A percentile compares a stretch with the other conserved stretches of the same genome.
Evolutionary conservation across 2,329 filamentous ascomycete species (phyloP).

Genomic region (Didymella glomerata): DNA sequence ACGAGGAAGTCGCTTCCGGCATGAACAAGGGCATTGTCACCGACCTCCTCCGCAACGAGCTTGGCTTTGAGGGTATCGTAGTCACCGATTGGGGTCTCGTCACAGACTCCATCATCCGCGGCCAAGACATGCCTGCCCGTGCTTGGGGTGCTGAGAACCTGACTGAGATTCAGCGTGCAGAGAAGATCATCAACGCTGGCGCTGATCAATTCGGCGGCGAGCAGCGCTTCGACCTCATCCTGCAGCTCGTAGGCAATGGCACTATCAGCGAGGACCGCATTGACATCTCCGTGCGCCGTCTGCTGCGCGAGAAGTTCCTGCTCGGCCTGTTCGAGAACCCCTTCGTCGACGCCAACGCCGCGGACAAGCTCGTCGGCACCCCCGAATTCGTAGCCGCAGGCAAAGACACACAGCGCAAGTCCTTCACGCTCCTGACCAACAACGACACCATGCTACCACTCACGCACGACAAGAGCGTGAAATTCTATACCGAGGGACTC

Average conservation of each 20-base stretch:
- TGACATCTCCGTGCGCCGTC: constrained; percentile 57
- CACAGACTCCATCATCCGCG: constrained; percentile 55
- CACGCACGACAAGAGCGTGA: constrained; percentile 27
- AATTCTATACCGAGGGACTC: constrained; percentile 50
- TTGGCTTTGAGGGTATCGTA: constrained; percentile 63
- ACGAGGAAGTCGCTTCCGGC: constrained; percentile 59
- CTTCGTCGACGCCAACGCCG: constrained; percentile 58
- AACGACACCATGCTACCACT: constrained; percentile 44
- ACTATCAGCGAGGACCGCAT: constrained; percentile 56
- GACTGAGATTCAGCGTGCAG: constrained; percentile 54
- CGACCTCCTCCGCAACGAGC: constrained; percentile 56
- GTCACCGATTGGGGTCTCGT: constrained; percentile 64
- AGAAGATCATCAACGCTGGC: constrained; percentile 59
- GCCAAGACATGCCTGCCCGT: constrained; percentile 58
- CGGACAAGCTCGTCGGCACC: constrained; percentile 55
- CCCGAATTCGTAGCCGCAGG: constrained; percentile 54
- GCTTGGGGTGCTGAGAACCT: constrained; percentile 62
- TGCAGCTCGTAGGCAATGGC: constrained; percentile 56
- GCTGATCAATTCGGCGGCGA: constrained; percentile 64
- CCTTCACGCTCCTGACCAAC: constrained; percentile 51
- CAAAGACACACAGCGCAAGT: constrained; percentile 49
- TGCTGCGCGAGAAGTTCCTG: constrained; percentile 61
- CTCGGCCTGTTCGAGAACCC: constrained; percentile 63
- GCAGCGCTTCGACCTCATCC: constrained; percentile 57
- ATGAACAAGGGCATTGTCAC: constrained; percentile 64